Base-by-base conservation (phyloP, 1,284 basidiomycete species). In the Apiotrichum brassicae region DNA sequence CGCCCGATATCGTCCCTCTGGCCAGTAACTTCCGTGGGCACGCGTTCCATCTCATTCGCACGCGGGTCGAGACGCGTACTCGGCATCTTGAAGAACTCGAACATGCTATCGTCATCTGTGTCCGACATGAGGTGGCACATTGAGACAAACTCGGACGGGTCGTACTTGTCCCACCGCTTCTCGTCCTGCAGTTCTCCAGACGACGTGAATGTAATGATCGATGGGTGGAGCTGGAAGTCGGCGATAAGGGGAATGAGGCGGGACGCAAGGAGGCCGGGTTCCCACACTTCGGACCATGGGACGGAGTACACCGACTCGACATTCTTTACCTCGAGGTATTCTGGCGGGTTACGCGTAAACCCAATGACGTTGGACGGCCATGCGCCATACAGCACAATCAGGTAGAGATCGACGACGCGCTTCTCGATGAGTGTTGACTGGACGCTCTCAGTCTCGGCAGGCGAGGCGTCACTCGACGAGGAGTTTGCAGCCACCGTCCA, bases 301-400 rank as follows among this genome's bases (percentile, higher is more conserved):
- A 66, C 54, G 8, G 54, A 54, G 50, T 71, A 71, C 4, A 67
- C 39, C 8, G 63, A 44, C 18, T 54, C 40, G 13, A 69, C 58
- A 14, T 51, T 40, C 42, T 69, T 68, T 32, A 55, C 53, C 3
- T 39, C 49, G 24, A 71, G 54, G 46, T 71, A 71, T 12, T 58
- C 42, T 16, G 58, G 59, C 1, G 65, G 66, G 50, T 71, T 63
- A 47, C 67, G 62, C 12, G 63, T 54, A 44, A 70, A 71, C 1
- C 64, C 68, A 26, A 70, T 57, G n/a, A 69, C 58, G 50, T 71
- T 71, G 9, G 69, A 71, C 3, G 69, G 69, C 69, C 69, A 71
- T 3, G 61, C 65, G 32, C 60, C 63, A 43, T 71, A 69, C 39
- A 68, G 45, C 9, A 56, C 58, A 24, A 68, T 56, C 12, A 69